Conservation (phyloP, 2,329 filamentous ascomycete species). For the Ophiocordyceps camponoti-floridani region DNA sequence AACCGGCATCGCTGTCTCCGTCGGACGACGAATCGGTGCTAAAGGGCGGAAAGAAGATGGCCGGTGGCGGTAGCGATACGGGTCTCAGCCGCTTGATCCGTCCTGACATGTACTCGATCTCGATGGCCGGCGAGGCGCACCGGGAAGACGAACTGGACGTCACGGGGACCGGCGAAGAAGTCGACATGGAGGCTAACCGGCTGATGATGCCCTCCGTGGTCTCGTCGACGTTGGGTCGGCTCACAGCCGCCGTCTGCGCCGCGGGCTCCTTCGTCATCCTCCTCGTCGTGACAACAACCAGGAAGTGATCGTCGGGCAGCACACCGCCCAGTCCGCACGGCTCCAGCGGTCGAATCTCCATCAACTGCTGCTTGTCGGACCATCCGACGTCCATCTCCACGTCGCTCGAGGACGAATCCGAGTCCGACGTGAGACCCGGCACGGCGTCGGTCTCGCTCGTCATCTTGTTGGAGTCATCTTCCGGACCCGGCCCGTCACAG, state of each 20-base stretch:
- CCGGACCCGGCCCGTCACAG: slow-evolving; percentile 15
- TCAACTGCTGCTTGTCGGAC: slow-evolving; percentile 23
- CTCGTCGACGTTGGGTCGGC: slow-evolving; percentile 7
- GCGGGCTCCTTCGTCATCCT: slow-evolving; percentile 16
- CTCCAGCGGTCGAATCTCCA: slow-evolving; percentile 24
- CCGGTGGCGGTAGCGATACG: slow-evolving; percentile 30
- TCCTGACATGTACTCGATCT: slow-evolving; percentile 27
- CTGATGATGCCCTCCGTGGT: slow-evolving; percentile 21
- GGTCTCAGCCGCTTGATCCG: slow-evolving; percentile 25
- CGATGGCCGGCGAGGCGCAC: slow-evolving; percentile 7
- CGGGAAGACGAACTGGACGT: slow-evolving; percentile 1
- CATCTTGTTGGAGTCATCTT: slow-evolving; percentile 11
- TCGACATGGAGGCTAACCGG: slow-evolving; percentile 23
- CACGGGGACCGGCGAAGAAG: slow-evolving; percentile 14
- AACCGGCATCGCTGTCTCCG: slow-evolving; percentile 11
- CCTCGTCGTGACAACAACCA: slow-evolving; percentile 33
- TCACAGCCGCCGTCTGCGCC: not conserved
- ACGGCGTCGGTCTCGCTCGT: slow-evolving; percentile 9
- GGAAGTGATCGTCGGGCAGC: slow-evolving; percentile 45
- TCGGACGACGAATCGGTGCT: slow-evolving; percentile 20
- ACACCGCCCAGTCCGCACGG: slow-evolving; percentile 42
- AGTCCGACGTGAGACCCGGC: slow-evolving; percentile 15
- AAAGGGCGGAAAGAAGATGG: slow-evolving; percentile 30
- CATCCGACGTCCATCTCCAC: slow-evolving; percentile 27
- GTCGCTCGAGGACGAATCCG: slow-evolving; percentile 17